phyloP scores from a whole-genome alignment of 139 green algal species.

The Chlorella ohadii region DNA sequence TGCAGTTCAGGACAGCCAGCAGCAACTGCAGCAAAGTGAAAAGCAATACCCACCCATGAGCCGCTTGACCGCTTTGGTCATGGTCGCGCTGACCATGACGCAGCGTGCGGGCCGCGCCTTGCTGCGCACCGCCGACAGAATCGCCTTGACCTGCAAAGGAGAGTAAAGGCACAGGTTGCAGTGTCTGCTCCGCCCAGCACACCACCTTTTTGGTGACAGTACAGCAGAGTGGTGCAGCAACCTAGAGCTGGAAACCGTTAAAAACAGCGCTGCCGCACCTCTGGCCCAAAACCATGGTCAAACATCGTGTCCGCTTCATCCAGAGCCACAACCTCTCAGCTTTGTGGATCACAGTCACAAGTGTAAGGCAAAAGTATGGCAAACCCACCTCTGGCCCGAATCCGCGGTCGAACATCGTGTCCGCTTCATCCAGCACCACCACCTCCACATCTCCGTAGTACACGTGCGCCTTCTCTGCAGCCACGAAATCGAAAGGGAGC shows the following conservation, averaged over 20 bases:
- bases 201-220: too few relatives aligned
- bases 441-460: conserved; percentile 84
- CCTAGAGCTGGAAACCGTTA: too few relatives aligned
- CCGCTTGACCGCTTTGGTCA: conserved; percentile 73
- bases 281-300: conserved; percentile 66
- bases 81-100: conserved; percentile 93
- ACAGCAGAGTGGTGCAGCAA: too few relatives aligned
- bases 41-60: conserved; percentile 27
- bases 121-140: conserved; percentile 74
- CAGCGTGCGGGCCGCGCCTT: conserved; percentile 64
- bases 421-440: conserved; percentile 95
- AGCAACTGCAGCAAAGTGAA: too few relatives aligned
- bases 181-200: too few relatives aligned
- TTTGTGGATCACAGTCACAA: too few relatives aligned
- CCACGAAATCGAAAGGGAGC: background rate
- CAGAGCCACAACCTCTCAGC: conserved; percentile 80
- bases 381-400: conserved; percentile 67
- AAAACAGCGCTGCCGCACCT: too few relatives aligned
- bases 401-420: conserved; percentile 94
- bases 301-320: conserved; percentile 99
- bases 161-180: too few relatives aligned
- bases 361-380: too few relatives aligned
- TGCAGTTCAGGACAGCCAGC: too few relatives aligned
- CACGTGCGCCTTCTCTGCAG: conserved; percentile 74
- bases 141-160: conserved; percentile 67